These are phyloP conservation scores for Dictyostelium discoideum DNA, from an alignment of 78 protist genomes.

Conservation along the genomic window DNA sequence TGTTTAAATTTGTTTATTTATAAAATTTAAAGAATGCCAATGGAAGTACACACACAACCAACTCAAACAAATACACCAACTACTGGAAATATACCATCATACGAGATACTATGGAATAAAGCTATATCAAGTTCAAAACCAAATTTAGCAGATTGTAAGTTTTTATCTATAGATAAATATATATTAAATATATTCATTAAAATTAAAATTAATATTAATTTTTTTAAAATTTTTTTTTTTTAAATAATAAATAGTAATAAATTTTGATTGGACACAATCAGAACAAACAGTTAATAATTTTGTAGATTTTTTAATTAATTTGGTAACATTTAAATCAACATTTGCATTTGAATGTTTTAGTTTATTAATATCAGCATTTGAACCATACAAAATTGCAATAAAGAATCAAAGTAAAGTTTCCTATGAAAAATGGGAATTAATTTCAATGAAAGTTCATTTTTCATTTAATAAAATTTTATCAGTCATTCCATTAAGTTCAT, in stretches of 20 bases:
- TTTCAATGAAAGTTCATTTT: constrained; percentile 56
- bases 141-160: constrained; percentile 55
- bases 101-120: constrained; percentile 57
- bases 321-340: constrained; percentile 58
- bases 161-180: too few species aligned
- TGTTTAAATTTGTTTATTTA: background rate
- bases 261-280: constrained; percentile 69
- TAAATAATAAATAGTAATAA: constrained; percentile 34
- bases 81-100: background rate
- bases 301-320: constrained; percentile 70
- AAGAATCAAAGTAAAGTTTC: constrained; percentile 1
- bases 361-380: constrained; percentile 31
- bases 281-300: constrained; percentile 59
- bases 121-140: constrained; percentile 53
- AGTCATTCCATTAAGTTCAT: constrained; percentile 50
- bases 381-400: constrained; percentile 59
- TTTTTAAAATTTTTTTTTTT: background rate
- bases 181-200: background rate
- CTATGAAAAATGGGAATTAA: constrained; percentile 69
- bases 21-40: constrained; percentile 24
- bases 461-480: constrained; percentile 51
- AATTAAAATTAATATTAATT: background rate
- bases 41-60: constrained; percentile 54
- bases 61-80: background rate
- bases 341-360: constrained; percentile 50